Conservation (phyloP, 345 rosid genomes). For the Camelina hispida region DNA sequence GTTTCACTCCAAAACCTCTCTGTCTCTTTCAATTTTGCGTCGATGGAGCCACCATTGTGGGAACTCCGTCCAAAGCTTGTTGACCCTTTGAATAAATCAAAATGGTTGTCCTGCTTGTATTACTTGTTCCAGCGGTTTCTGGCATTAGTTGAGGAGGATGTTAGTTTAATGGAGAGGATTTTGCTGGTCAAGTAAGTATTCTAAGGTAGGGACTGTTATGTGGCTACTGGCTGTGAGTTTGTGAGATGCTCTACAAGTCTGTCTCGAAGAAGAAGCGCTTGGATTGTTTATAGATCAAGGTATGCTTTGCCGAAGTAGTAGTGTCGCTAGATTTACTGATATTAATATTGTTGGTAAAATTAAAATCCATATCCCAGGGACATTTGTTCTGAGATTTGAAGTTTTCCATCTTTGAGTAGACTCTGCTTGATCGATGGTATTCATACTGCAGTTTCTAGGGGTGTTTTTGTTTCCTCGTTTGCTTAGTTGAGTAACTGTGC, state of each 20-base stretch:
- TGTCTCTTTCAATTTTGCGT: too few relatives aligned
- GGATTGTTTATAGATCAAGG: slow-evolving; percentile 70
- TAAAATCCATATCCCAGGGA: slow-evolving; percentile 67
- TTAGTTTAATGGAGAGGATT: too few relatives aligned
- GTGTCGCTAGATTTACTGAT: slow-evolving; percentile 43
- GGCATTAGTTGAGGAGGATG: too few relatives aligned
- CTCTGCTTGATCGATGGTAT: slow-evolving; percentile 89
- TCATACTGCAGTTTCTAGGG: slow-evolving; percentile 82
- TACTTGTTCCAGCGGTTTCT: too few relatives aligned
- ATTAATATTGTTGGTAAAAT: slow-evolving; percentile 41
- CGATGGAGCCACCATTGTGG: too few relatives aligned
- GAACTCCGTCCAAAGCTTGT: too few relatives aligned
- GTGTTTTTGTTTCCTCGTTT: slow-evolving; percentile 64
- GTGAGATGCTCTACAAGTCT: slow-evolving; percentile 81
- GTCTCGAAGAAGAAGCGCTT: slow-evolving; percentile 68
- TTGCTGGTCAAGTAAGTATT: too few relatives aligned
- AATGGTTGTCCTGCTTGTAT: too few relatives aligned
- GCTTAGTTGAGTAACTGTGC: slow-evolving; percentile 42
- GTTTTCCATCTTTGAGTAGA: slow-evolving; percentile 74
- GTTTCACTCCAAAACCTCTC: too few relatives aligned
- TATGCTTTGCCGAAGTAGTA: slow-evolving; percentile 47
- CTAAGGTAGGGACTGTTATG: too few relatives aligned
- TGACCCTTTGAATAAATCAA: too few relatives aligned
- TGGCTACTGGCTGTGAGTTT: slow-evolving; percentile 53
- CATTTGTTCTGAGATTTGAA: slow-evolving; percentile 56